Evolutionary conservation across 352 stramenopile species (phyloP).

Genomic region (Phytophthora vignae): DNA sequence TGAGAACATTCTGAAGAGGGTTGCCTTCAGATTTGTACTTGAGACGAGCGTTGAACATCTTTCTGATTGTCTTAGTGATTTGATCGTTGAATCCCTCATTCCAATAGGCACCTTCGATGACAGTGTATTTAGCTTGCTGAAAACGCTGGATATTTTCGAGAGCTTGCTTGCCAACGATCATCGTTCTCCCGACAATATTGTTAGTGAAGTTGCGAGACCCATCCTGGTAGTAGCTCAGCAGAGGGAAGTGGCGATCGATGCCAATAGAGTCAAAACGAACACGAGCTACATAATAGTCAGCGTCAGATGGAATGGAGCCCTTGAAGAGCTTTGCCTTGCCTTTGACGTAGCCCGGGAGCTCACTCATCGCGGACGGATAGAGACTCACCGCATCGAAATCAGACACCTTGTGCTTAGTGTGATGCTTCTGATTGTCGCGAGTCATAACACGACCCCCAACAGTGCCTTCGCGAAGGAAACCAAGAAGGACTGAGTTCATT

Average conservation of each 20-base stretch:
- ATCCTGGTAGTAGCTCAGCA: not conserved
- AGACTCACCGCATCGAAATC: slow-evolving; percentile 17
- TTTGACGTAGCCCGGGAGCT: not conserved
- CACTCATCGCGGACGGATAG: slow-evolving; percentile 12
- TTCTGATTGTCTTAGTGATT: not conserved
- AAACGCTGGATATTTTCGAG: no score
- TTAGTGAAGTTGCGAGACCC: not conserved
- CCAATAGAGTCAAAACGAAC: slow-evolving; percentile 6
- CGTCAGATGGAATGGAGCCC: slow-evolving; percentile 5
- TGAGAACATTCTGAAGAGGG: slow-evolving; percentile 11
- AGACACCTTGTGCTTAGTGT: no score
- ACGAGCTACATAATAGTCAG: slow-evolving; percentile 6
- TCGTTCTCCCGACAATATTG: not conserved
- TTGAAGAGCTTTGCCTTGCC: slow-evolving; percentile 6
- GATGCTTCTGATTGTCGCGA: no score
- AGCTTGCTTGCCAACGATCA: not conserved
- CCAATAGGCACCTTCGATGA: slow-evolving; percentile 17
- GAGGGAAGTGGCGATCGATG: slow-evolving; percentile 10
- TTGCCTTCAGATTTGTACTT: slow-evolving; percentile 13
- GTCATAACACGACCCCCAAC: no score
- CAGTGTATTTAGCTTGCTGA: not conserved
- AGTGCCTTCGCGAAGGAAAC: no score
- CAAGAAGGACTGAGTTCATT: no score
- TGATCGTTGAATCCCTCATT: slow-evolving; percentile 17
- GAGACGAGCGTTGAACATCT: not conserved